Evolutionary conservation across 371 early-diverging fungal genomes (phyloP), one percentile per base, ranked within the genome.

Genomic region (Mucor plumbeus): DNA sequence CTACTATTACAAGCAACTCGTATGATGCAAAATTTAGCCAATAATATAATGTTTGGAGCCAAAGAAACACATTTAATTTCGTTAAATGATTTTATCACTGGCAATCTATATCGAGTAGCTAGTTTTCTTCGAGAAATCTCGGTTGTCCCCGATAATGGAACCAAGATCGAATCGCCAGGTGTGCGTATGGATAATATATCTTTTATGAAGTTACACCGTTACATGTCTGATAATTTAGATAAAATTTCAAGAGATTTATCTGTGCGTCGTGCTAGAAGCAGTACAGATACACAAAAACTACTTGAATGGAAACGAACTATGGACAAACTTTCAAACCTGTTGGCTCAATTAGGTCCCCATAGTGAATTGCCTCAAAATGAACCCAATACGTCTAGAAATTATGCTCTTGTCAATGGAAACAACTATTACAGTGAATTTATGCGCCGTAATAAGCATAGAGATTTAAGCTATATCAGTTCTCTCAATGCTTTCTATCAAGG

Each of bases 21-120:
- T 72, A 92, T 95, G 36, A 94, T 97, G 65, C 97, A 97, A 72
- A 97, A 95, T 70, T 73, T 97, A 70, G 95, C 97, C 21, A 97
- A 97, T 77, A 91, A 94, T 63, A 93, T 96, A n/a, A 84, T 92
- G 57, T 97, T 97, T 79, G 97, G 96, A 36, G 83, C 87, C 64
- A 96, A 95, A 78, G 97, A 96, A 82, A 82, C 89, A 0, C 94
- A 88, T 67, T 92, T 96, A 93, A 88, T 86, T 41, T 86, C 89
- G 11, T 84, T 94, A 53, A 97, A 96, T 71, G 87, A 85, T 31
- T 95, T 95, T 67, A 79, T 97, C 71, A 83, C 86, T 3, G 77
- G 79, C 40, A 91, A 93, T 67, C 84, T 90, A 13, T 85, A 84
- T 55, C 78, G 81, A 35, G 84, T 90, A 7, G 82, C 86, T 8